Evolutionary conservation across 2,329 filamentous ascomycete genomes (phyloP), one percentile per base, ranked within the genome.

Genomic region (Phaeomoniella chlamydospora): DNA sequence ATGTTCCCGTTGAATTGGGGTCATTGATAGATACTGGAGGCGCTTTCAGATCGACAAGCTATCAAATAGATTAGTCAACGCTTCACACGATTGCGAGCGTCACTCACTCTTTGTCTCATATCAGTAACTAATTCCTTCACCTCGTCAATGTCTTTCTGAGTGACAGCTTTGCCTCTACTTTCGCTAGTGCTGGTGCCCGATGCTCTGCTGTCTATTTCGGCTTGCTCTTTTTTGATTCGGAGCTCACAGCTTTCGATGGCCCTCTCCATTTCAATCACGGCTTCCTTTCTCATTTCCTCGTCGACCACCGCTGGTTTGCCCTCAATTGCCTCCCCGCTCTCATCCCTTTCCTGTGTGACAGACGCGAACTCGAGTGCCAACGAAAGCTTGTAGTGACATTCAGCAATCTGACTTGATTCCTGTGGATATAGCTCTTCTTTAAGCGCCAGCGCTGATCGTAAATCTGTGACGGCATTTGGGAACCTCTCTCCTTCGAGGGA

Each of bases 401-500:
- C 90, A 30, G 90, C 88, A 38, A 96, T 72, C 35, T 92, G 71
- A 47, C 86, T 81, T 11, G 83, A 85, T 42, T 92, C 84, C 34
- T 79, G 69, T 0, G 83, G 71, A 52, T 84, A 86, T 2, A 96
- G 69, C 35, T 80, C 70, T 47, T 82, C 62, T 59, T 92, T 92
- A 49, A 92, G 73, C 29, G 72, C 72, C 34, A 96, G 72, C 1
- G 86, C 77, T 11, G 79, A 74, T 47, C 76, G 77, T 36, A 84
- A 76, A 57, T 98, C 90, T 33, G 75, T 70, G 36, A 94, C 82
- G n/a, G 90, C 88, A 45, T 84, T 79, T 30, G 74, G 68, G 53
- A 94, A 98, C 64, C 81, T 78, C 60, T 96, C 90, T 47, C 90
- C 94, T 62, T 98, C 90, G 17, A 98, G 68, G n/a, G 82, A 92